Base-by-base conservation (phyloP, 169 alveolate genomes). In the Plasmodium knowlesi region DNA sequence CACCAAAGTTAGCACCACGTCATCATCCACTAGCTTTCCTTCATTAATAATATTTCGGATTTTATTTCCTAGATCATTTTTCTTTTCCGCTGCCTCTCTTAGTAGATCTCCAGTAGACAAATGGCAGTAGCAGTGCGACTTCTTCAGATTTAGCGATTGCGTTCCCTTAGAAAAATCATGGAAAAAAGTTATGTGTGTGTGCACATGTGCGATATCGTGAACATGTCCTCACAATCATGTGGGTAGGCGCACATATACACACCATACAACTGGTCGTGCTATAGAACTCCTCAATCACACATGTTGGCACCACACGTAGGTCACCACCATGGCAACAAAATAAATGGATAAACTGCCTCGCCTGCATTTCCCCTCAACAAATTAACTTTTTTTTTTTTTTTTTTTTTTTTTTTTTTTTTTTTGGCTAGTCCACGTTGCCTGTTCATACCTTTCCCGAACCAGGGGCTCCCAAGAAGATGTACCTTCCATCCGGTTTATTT, bases 11-110 rank as follows among this genome's bases (percentile, higher is more conserved):
- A 98, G 89, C 50, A 98, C 98, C 53, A 98, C 89, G 9, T 98
- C 98, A 92, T 98, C 99, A 43, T 98, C 97, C 5, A 98, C 99
- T 34, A 98, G 96, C 19, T 95, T 96, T 76, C 99, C 99, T 96
- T 96, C 95, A 72, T 97, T 98, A 97, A 98, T 98, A 39, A 96
- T 96, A 2, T 95, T 95, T 90, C 98, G 97, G 34, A 99, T 98
- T 95, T 98, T 88, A 85, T 94, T 93, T 54, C 98, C 98, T 22
- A 97, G 80, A 34, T 86, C 93, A 19, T 57, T 86, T 28, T 86
- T 57, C 95, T 98, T 72, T 97, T 97, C 53, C 97, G 98, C 85
- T 86, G 93, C 93, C 53, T 86, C 93, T 86, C 93, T 86, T 86
- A 86, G 50, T 16, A 96, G 83, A 78, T 96, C 97, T 32, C 97